phyloP scores from a whole-genome alignment of 148 eudicot genomes.

The Diospyros kaki region DNA sequence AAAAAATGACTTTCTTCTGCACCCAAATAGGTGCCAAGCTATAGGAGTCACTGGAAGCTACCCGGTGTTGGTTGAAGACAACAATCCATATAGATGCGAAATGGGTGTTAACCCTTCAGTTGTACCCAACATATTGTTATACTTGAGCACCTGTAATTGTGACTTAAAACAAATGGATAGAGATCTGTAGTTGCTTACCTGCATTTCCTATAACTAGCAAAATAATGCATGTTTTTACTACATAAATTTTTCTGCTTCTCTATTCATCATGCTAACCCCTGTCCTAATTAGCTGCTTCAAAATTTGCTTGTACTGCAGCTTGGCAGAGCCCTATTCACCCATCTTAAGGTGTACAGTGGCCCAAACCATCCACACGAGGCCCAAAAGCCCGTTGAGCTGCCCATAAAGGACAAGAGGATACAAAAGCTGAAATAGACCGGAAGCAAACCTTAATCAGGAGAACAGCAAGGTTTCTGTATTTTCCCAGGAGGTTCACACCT shows the following conservation, averaged over 20 bases:
- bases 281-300: background rate
- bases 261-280: background rate
- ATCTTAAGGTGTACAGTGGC: slow-evolving; percentile 90
- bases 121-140: background rate
- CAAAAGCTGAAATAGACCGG: slow-evolving; percentile 36
- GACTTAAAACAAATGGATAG: background rate
- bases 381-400: slow-evolving; percentile 71
- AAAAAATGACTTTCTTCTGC: background rate
- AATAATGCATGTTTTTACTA: slow-evolving; percentile 8
- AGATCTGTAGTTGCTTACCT: background rate
- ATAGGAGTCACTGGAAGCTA: background rate
- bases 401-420: slow-evolving; percentile 85
- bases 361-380: slow-evolving; percentile 91
- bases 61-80: background rate
- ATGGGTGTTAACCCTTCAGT: background rate
- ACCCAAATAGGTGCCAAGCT: background rate
- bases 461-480: background rate
- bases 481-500: background rate
- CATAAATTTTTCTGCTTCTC: background rate
- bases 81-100: too few relatives aligned
- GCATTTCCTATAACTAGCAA: background rate
- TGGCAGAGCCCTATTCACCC: slow-evolving; percentile 78
- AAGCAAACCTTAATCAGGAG: background rate
- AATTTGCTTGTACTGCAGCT: slow-evolving; percentile 47
- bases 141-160: background rate